phyloP scores from a whole-genome alignment of 208 protist species.

The Vickermania ingenoplastis region DNA sequence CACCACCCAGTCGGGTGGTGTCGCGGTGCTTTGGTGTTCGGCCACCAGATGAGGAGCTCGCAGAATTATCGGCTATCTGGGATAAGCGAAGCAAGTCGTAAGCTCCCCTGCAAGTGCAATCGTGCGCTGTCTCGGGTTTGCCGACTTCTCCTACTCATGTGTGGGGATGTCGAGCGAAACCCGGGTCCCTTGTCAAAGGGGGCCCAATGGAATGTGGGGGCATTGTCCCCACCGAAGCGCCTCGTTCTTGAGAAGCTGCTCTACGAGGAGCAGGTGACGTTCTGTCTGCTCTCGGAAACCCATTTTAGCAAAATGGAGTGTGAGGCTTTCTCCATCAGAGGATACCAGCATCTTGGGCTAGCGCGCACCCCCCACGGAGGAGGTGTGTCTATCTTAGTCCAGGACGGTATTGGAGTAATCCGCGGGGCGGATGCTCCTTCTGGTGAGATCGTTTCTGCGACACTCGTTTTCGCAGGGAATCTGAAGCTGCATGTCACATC shows the following conservation, averaged over 20 bases:
- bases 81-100: not conserved
- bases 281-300: conserved; percentile 1
- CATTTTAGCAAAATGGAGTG: conserved; percentile 1
- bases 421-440: not conserved
- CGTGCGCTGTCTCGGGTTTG: not conserved
- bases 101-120: not conserved
- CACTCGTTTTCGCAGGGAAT: not conserved
- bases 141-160: not conserved
- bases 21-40: not conserved
- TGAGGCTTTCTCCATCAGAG: conserved; percentile 3
- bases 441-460: not conserved
- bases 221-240: not conserved
- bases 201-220: conserved; percentile 3
- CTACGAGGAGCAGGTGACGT: not conserved
- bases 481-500: not conserved
- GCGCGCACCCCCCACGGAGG: conserved; percentile 6
- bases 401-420: conserved; percentile 4
- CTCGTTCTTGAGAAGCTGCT: not conserved
- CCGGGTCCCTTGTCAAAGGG: not conserved
- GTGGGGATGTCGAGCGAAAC: conserved; percentile 1
- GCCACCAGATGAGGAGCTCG: not conserved
- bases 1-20: not conserved
- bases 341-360: conserved; percentile 7
- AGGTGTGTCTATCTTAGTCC: conserved; percentile 3
- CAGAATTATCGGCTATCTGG: not conserved